A percentile compares a stretch with the other conserved stretches of the same genome.
phyloP scores from a whole-genome alignment of 2,329 filamentous ascomycete genomes.

The Metarhizium rileyi region DNA sequence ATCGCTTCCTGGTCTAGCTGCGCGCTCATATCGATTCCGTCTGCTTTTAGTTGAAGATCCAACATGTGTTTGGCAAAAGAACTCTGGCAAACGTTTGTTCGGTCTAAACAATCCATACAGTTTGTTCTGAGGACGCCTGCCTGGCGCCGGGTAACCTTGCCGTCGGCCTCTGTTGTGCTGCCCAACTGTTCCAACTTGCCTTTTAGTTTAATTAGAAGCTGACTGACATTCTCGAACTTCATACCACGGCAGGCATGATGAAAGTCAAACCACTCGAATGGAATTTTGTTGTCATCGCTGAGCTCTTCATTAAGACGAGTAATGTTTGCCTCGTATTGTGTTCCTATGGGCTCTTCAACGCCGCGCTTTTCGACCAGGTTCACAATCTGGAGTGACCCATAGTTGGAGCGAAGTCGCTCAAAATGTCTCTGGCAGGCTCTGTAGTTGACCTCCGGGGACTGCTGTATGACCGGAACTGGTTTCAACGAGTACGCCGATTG shows the following conservation, averaged over 20 bases:
- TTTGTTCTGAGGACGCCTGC: slow-evolving; percentile 81
- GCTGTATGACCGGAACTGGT: slow-evolving; percentile 71
- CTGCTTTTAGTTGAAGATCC: slow-evolving; percentile 64
- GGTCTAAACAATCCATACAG: slow-evolving; percentile 96
- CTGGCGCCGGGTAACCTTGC: slow-evolving; percentile 42
- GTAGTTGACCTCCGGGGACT: slow-evolving; percentile 70
- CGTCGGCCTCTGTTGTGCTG: slow-evolving; percentile 52
- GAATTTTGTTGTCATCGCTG: slow-evolving; percentile 28
- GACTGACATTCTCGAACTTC: slow-evolving; percentile 92
- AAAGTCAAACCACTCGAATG: slow-evolving; percentile 96
- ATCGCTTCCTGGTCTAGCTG: slow-evolving; percentile 69
- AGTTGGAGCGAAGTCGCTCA: slow-evolving; percentile 53
- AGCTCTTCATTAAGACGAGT: slow-evolving; percentile 55
- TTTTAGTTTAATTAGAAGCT: slow-evolving; percentile 62
- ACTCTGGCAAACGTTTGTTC: slow-evolving; percentile 92
- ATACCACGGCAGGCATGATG: slow-evolving; percentile 87
- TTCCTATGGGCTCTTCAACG: slow-evolving; percentile 69
- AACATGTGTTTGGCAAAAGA: slow-evolving; percentile 78
- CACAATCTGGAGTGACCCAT: slow-evolving; percentile 68
- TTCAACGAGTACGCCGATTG: slow-evolving; percentile 92
- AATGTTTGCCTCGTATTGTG: slow-evolving; percentile 63
- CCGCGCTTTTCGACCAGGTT: slow-evolving; percentile 86
- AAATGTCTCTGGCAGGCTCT: slow-evolving; percentile 75
- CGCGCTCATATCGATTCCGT: slow-evolving; percentile 66
- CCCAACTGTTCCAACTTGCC: slow-evolving; percentile 59